phyloP scores from a whole-genome alignment of 2,329 filamentous ascomycete species.

The Ophiostoma australiae region DNA sequence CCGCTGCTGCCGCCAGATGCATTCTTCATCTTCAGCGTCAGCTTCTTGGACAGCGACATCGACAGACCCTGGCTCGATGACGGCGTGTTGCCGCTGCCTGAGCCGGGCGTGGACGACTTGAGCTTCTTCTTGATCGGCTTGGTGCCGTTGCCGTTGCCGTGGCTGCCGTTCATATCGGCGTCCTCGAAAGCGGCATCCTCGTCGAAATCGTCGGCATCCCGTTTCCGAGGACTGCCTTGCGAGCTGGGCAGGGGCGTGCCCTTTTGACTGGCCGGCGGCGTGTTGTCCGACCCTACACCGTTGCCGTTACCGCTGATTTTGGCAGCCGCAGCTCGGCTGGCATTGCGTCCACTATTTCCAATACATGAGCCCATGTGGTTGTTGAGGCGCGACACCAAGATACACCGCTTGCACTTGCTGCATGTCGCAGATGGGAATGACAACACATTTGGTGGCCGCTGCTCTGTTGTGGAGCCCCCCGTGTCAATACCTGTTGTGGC shows the following conservation, averaged over 20 bases:
- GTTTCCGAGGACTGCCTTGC: slow-evolving; percentile 54
- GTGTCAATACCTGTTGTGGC: slow-evolving; percentile 40
- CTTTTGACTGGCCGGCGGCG: slow-evolving; percentile 59
- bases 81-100: slow-evolving; percentile 19
- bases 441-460: slow-evolving; percentile 56
- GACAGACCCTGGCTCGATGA: slow-evolving; percentile 26
- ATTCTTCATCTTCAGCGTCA: slow-evolving; percentile 47
- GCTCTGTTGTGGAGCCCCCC: slow-evolving; percentile 42
- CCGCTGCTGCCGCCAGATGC: slow-evolving; percentile 33
- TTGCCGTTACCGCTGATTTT: slow-evolving; percentile 58
- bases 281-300: slow-evolving; percentile 48
- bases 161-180: slow-evolving; percentile 30
- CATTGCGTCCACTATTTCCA: slow-evolving; percentile 59
- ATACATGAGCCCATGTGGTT: slow-evolving; percentile 66
- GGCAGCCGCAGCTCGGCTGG: slow-evolving; percentile 56
- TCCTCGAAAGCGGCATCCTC: slow-evolving; percentile 46
- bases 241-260: slow-evolving; percentile 55
- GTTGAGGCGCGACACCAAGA: slow-evolving; percentile 60
- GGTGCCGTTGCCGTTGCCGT: slow-evolving; percentile 11
- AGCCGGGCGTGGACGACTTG: slow-evolving; percentile 37
- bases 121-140: slow-evolving; percentile 52
- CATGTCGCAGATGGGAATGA: slow-evolving; percentile 62
- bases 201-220: slow-evolving; percentile 51
- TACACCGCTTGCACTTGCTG: slow-evolving; percentile 62
- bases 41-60: slow-evolving; percentile 25